Evolutionary conservation across 345 rosid species (phyloP).

Genomic region (Laguncularia racemosa): DNA sequence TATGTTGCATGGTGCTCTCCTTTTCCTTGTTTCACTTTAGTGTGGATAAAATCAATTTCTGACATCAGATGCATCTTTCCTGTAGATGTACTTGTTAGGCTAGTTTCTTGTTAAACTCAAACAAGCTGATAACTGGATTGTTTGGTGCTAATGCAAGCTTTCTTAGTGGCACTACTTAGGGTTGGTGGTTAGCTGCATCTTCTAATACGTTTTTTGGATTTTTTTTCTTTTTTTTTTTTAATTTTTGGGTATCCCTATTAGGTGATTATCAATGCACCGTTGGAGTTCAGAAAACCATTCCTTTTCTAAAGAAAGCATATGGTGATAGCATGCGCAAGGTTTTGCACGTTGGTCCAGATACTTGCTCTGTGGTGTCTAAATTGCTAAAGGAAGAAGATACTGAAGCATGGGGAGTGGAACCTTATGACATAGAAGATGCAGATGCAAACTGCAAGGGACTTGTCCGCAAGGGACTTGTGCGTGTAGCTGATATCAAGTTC

Average conservation of each 20-base stretch:
- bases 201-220: not conserved
- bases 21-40: too few species aligned
- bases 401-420: constrained; percentile 98
- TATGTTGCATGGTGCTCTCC: too few species aligned
- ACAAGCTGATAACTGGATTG: too few species aligned
- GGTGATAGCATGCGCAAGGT: constrained; percentile 92
- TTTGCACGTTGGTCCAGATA: constrained; percentile 90
- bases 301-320: constrained; percentile 71
- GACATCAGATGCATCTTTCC: too few species aligned
- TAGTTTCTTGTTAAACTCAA: too few species aligned
- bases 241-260: constrained; percentile 10
- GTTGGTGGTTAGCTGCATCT: not conserved
- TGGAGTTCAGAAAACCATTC: constrained; percentile 80
- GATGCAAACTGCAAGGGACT: constrained; percentile 73
- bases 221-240: not conserved
- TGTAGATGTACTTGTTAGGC: too few species aligned
- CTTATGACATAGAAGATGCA: constrained; percentile 92
- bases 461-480: constrained; percentile 79
- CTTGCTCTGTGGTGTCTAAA: constrained; percentile 80
- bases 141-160: too few species aligned
- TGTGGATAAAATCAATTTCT: too few species aligned
- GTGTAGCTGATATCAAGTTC: constrained; percentile 91
- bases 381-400: constrained; percentile 82
- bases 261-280: constrained; percentile 76
- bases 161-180: not conserved